Evolutionary conservation across 352 stramenopile species (phyloP), one percentile per base, ranked within the genome.

Genomic region (Globisporangium yorkense): DNA sequence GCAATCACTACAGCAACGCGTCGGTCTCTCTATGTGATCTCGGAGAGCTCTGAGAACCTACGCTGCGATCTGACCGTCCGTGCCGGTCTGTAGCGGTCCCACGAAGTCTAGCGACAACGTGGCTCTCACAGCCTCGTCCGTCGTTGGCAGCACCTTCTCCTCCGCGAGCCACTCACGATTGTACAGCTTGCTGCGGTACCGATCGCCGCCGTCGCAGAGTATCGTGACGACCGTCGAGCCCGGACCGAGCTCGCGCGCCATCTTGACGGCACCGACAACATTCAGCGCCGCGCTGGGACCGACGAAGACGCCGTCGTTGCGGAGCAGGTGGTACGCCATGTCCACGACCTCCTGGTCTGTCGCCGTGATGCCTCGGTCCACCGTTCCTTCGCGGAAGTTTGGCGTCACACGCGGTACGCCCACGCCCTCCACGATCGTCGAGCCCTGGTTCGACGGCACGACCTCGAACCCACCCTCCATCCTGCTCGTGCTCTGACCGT

Each of bases 361-460:
- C 43, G 91, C 91, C 53, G 89, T 89, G 67, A 98, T 83, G 29
- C 96, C 92, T 60, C 89, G 79, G 67, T 98, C 94, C 3, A 98
- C 72, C 27, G 95, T 67, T 1, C 74, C 83, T 12, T 92, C 77
- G 56, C 93, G 89, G 45, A 96, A 87, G 74, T 98, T 98, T 21
- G 87, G 84, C 13, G 92, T 97, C 56, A 98, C 86, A 21, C 96
- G 96, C 35, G 89, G 77, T 3, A 96, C 80, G 3, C 90, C 95
- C 50, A 99, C 94, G 24, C 96, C 96, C 72, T 99, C 94, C 43
- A 97, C 97, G 48, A 93, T 97, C 68, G 87, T 98, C 65, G 56
- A 83, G 54, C 70, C 92, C 48, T 84, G 77, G 0, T 83, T 80
- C 37, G 87, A 87, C 0, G 74, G 85, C 2, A 98, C 72, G 21